phyloP scores from a whole-genome alignment of 1,139 yeast genomes.

The Hemisphaericaspora subhashii region DNA sequence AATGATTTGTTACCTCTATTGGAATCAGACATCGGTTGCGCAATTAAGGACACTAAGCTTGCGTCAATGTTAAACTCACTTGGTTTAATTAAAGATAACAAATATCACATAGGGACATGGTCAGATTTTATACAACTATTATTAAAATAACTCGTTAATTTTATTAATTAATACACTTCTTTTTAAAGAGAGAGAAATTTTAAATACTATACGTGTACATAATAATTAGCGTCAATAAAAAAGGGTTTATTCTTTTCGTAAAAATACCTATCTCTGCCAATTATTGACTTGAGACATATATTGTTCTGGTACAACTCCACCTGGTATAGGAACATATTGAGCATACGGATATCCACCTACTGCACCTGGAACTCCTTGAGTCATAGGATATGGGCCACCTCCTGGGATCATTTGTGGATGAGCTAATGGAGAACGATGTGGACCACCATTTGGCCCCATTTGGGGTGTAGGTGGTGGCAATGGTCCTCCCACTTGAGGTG shows the following conservation, averaged over 20 bases:
- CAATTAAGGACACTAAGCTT: conserved; percentile 33
- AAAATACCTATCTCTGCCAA: conserved; percentile 29
- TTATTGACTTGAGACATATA: conserved; percentile 28
- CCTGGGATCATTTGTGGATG: conserved; percentile 18
- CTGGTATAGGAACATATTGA: conserved; percentile 37
- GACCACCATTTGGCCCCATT: conserved; percentile 14
- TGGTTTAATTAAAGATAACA: conserved; percentile 17
- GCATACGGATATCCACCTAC: conserved; percentile 39
- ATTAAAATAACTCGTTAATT: neutral
- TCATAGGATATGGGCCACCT: conserved; percentile 20
- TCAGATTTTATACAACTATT: conserved; percentile 11
- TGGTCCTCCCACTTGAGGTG: conserved; percentile 17
- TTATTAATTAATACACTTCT: neutral
- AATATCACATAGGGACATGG: conserved; percentile 13
- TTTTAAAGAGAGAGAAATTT: neutral
- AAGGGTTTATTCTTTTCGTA: neutral
- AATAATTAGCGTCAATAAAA: neutral
- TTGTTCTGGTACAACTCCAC: conserved; percentile 30
- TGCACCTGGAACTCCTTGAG: conserved; percentile 21
- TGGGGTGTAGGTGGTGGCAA: conserved; percentile 20
- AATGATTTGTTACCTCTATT: conserved; percentile 60
- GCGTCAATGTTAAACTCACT: conserved; percentile 4
- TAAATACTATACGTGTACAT: too few relatives aligned
- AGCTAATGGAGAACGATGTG: conserved; percentile 19
- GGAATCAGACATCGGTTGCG: conserved; percentile 50